Base-by-base conservation (phyloP, 2,329 filamentous ascomycete species). In the Claviceps purpurea region DNA sequence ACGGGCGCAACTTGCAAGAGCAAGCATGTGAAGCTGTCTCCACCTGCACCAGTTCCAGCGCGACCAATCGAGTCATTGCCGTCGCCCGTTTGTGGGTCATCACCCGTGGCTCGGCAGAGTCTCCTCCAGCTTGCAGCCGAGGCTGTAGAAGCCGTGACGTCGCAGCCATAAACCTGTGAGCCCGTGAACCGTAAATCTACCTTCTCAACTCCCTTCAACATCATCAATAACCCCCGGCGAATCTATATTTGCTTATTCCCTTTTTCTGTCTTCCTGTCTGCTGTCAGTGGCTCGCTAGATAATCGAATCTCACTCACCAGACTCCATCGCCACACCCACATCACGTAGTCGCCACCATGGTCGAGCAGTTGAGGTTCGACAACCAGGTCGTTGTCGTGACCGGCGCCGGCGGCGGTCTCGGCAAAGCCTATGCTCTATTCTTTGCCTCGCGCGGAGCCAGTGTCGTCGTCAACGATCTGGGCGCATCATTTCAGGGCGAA, bases 401-500 rank as follows among this genome's bases (percentile, higher is more conserved):
- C 52, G 86, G 86, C 61, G 87, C 87, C 55, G 86, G 87, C 58
- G 86, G 85, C 66, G 87, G 87, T 57, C 73, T 91, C 54, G 86
- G 86, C 61, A 87, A 84, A 69, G 84, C 84, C 63, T 95, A 85
- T 67, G 89, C 94, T 60, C 74, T 84, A 55, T 97, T 95, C 76
- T 97, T 95, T 66, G 93, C 80, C 54, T 89, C 87, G 52, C 82
- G 91, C 65, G 93, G 93, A 63, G 93, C 89, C 61, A 94, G 85
- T 70, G 87, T 95, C 61, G 91, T 98, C 47, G 93, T 98, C 62
- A 98, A 98, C 70, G 93, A 98, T 67, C 79, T 97, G 50, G 93
- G 93, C 56, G 88, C 81, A 49, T 93, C 89, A 47, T 90, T 93
- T 77, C 91, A 93, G 71, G 91, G 93, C 60, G 89, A 96, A 73